Evolutionary conservation across 2,329 filamentous ascomycete species (phyloP).

Genomic region (Sporothrix protearum): DNA sequence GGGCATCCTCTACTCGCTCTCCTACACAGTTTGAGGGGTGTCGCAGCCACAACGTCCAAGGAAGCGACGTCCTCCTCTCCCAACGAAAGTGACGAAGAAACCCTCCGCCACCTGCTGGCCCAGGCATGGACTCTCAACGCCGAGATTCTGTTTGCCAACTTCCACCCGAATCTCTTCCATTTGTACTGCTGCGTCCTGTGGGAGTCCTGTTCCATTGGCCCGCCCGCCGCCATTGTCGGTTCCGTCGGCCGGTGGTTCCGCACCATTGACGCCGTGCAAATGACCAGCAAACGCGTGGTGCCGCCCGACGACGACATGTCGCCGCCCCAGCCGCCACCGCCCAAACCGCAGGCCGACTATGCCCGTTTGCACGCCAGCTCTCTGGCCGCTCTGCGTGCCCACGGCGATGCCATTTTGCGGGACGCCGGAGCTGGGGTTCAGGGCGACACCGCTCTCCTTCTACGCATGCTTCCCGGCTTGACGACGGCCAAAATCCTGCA

Average conservation of each 20-base stretch:
- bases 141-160: conserved; percentile 25
- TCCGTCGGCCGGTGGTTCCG: conserved; percentile 18
- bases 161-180: conserved; percentile 23
- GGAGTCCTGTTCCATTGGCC: conserved; percentile 23
- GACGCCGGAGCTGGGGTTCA: background rate
- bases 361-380: background rate
- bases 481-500: background rate
- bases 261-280: background rate
- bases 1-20: background rate
- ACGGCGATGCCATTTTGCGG: background rate
- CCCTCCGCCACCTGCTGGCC: conserved; percentile 18
- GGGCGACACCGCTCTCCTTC: background rate
- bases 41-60: conserved; percentile 9
- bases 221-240: background rate
- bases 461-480: background rate
- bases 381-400: background rate
- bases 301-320: no score
- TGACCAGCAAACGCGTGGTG: background rate
- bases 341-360: background rate
- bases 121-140: conserved; percentile 28
- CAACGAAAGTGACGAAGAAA: background rate
- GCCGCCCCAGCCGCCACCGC: background rate
- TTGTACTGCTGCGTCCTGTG: conserved; percentile 28
- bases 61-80: background rate
- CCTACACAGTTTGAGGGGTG: conserved; percentile 20